These are phyloP conservation scores for Populus pruinosa DNA, from an alignment of 345 rosid species.

Conservation along the genomic window DNA sequence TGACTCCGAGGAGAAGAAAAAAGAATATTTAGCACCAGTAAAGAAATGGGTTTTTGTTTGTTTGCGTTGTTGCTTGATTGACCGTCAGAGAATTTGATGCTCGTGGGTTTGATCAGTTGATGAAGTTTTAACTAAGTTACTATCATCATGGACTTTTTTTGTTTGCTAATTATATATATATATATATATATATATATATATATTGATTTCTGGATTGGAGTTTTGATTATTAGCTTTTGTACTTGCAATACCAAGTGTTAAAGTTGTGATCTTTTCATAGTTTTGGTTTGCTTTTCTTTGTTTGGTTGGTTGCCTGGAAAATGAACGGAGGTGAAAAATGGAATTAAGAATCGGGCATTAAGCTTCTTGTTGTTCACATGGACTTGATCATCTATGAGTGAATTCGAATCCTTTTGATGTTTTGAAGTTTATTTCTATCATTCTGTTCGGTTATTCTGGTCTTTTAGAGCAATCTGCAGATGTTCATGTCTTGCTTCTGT, in stretches of 20 bases:
- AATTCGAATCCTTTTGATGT: background rate
- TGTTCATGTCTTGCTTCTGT: background rate
- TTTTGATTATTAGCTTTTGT: constrained; percentile 11
- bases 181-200: background rate
- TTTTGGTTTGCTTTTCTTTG: background rate
- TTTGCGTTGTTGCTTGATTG: background rate
- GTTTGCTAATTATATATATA: constrained; percentile 4
- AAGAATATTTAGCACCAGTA: constrained; percentile 2
- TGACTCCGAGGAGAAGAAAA: constrained; percentile 16
- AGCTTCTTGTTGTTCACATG: background rate
- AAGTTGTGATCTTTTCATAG: constrained; percentile 6
- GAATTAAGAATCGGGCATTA: background rate
- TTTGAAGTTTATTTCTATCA: background rate
- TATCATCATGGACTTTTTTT: constrained; percentile 18
- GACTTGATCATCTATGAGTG: background rate
- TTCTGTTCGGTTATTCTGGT: background rate
- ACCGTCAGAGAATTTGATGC: background rate
- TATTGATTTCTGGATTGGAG: constrained; percentile 6
- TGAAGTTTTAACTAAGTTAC: constrained; percentile 5
- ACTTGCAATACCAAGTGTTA: background rate
- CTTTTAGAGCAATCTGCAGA: background rate
- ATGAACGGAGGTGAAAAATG: constrained; percentile 5
- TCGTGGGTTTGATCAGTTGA: constrained; percentile 19
- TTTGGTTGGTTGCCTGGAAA: constrained; percentile 25
- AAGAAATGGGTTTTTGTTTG: constrained; percentile 9